Evolutionary conservation across 257 asterid genomes (phyloP).

Genomic region (Solanum pinnatisectum): DNA sequence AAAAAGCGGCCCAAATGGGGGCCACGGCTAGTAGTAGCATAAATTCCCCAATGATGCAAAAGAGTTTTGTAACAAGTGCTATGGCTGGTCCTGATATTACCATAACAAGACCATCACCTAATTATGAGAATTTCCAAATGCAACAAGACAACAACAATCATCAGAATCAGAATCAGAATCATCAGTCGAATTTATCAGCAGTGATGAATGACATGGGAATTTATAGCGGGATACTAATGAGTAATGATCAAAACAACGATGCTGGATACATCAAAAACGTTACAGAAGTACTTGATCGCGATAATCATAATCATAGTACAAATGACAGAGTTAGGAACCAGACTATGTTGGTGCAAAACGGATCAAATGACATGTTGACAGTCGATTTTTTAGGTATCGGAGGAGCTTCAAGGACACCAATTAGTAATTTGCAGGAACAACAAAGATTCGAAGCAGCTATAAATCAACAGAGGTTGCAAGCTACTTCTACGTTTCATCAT

Average conservation of each 20-base stretch:
- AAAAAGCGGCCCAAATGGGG: constrained; percentile 86
- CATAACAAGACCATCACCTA: constrained; percentile 8
- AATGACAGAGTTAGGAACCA: not conserved
- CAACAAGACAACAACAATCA: constrained; percentile 23
- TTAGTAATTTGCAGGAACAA: constrained; percentile 17
- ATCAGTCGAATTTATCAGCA: constrained; percentile 17
- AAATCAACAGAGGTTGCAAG: constrained; percentile 40
- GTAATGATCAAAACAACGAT: constrained; percentile 16
- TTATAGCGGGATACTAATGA: constrained; percentile 68
- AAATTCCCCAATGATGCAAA: constrained; percentile 81
- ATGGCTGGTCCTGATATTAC: constrained; percentile 56
- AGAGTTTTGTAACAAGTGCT: constrained; percentile 35
- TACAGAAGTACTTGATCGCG: constrained; percentile 16
- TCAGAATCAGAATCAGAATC: not conserved
- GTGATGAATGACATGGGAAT: constrained; percentile 43
- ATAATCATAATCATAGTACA: constrained; percentile 13
- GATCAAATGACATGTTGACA: constrained; percentile 38
- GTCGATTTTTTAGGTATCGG: constrained; percentile 88
- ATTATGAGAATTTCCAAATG: constrained; percentile 31
- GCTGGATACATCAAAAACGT: constrained; percentile 25
- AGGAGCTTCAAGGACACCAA: constrained; percentile 35
- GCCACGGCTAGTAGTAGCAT: constrained; percentile 51
- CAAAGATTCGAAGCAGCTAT: constrained; percentile 34
- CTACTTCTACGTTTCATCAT: constrained; percentile 18
- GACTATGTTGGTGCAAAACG: constrained; percentile 20